Base-by-base conservation (phyloP, 2,329 filamentous ascomycete genomes). In the Rutstroemia sp. region DNA sequence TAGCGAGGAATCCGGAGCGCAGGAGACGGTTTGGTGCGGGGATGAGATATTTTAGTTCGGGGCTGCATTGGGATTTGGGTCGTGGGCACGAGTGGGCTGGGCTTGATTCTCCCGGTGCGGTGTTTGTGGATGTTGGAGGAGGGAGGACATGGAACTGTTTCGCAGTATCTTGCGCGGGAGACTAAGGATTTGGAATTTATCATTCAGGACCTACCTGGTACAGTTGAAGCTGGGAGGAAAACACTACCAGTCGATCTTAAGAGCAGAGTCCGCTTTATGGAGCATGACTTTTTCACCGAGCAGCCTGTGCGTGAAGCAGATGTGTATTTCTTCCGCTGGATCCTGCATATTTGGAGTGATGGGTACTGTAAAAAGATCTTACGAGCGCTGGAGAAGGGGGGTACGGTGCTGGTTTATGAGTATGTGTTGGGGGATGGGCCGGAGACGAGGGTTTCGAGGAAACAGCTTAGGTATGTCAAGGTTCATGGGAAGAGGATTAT, bases 121-220 rank as follows among this genome's bases (percentile, higher is more conserved):
- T 53, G 17, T n/a, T 48, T 8, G 42, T 54, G 14, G 51, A 54
- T 48, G 36, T 54, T 39, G 51, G 51, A 2, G 51, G 51, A 17
- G 36, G 51, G 51, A 17, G 36, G 42, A 4, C 42, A 48, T 38
- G 51, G 51, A 10, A 46, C 27, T 23, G 42, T 54, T 9, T 12
- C 23, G 10, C 14, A 14, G 14, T 25, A 9, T n/a, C 16, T 54
- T 8, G 42, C 51, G 14, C 46, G 17, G 27, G 19, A 25, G 34
- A 46, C 27, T 9, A 42, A 27, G 5, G 2, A 38, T 16, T 3
- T 48, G 45, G 9, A 48, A 30, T 25, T 34, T n/a, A 16, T 25
- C 10, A 19, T 48, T 5, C 45, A 48, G n/a, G 45, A 48, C 25
- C 10, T 48, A n/a, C 45, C 45, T 5, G 45, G 45, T 5, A 48